A percentile compares a stretch with the other conserved stretches of the same genome.
Conservation (phyloP, 2,329 filamentous ascomycete genomes). For the Cryoendolithus antarcticus region DNA sequence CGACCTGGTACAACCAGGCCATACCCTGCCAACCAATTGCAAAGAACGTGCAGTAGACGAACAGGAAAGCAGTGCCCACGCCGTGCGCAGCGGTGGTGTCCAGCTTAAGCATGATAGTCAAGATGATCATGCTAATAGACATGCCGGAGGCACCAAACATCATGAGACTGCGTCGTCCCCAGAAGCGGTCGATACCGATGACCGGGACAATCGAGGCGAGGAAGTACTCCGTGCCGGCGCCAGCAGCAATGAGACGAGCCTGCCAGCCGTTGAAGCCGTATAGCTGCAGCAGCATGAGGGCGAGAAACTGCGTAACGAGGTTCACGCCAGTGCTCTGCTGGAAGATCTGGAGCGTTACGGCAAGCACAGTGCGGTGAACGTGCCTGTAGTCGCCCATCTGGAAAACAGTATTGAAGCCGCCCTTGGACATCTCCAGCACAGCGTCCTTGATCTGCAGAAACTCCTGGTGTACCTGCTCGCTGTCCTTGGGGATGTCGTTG, state of each 20-base stretch:
- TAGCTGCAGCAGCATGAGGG: slow-evolving; percentile 29
- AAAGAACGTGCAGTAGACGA: slow-evolving; percentile 52
- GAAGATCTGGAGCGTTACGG: slow-evolving; percentile 34
- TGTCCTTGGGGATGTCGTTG: slow-evolving; percentile 26
- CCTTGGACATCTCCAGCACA: slow-evolving; percentile 23
- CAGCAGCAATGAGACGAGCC: slow-evolving; percentile 21
- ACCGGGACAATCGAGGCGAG: slow-evolving; percentile 38
- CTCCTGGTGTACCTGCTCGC: slow-evolving; percentile 17
- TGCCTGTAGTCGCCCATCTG: slow-evolving; percentile 30
- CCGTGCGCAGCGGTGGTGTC: slow-evolving; percentile 28
- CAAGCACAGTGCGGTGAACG: slow-evolving; percentile 31
- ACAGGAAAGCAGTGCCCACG: slow-evolving; percentile 42
- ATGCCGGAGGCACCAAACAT: slow-evolving; percentile 30
- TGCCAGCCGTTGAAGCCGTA: slow-evolving; percentile 13
- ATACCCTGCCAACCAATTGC: slow-evolving; percentile 49
- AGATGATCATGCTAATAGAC: slow-evolving; percentile 53
- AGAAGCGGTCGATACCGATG: slow-evolving; percentile 27
- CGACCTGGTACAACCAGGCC: slow-evolving; percentile 50
- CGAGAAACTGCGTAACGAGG: slow-evolving; percentile 29
- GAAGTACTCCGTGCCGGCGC: slow-evolving; percentile 36
- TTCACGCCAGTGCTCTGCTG: slow-evolving; percentile 30
- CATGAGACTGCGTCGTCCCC: slow-evolving; percentile 19
- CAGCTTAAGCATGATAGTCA: slow-evolving; percentile 28
- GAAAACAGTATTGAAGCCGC: slow-evolving; percentile 19
- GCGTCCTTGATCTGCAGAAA: slow-evolving; percentile 25